Conservation (phyloP, 2,329 filamentous ascomycete genomes). For the Catunica adiposa region DNA sequence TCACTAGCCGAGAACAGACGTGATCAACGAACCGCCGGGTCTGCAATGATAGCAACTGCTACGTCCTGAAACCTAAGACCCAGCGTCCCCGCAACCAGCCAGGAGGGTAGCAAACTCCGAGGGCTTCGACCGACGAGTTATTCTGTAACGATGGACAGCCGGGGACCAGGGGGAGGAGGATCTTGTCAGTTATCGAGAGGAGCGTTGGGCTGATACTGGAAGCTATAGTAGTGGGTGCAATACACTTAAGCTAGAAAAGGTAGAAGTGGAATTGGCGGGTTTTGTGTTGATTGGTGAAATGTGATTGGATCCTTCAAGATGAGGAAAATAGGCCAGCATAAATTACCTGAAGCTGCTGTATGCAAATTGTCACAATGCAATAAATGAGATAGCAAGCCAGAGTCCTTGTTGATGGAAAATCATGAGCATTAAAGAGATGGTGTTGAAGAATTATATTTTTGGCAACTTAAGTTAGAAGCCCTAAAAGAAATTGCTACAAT, state of each 20-base stretch:
- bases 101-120: too few relatives aligned
- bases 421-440: too few relatives aligned
- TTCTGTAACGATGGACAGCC: too few relatives aligned
- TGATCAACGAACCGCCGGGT: not conserved
- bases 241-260: not conserved
- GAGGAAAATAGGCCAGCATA: not conserved
- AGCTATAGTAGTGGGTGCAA: not conserved
- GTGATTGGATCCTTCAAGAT: not conserved
- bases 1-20: not conserved
- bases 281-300: not conserved
- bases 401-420: too few relatives aligned
- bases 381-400: too few relatives aligned
- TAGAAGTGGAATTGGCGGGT: not conserved
- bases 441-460: too few relatives aligned
- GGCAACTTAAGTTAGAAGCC: too few relatives aligned
- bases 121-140: too few relatives aligned
- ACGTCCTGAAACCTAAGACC: constrained; percentile 6
- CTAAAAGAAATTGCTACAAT: too few relatives aligned
- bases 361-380: too few relatives aligned
- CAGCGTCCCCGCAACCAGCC: not conserved
- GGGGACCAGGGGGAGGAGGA: not conserved
- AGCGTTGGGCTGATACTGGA: not conserved
- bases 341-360: not conserved
- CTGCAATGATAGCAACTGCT: not conserved
- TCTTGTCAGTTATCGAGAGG: not conserved